Evolutionary conservation across 2,329 filamentous ascomycete genomes (phyloP).

Genomic region (Arachnopeziza araneosa): DNA sequence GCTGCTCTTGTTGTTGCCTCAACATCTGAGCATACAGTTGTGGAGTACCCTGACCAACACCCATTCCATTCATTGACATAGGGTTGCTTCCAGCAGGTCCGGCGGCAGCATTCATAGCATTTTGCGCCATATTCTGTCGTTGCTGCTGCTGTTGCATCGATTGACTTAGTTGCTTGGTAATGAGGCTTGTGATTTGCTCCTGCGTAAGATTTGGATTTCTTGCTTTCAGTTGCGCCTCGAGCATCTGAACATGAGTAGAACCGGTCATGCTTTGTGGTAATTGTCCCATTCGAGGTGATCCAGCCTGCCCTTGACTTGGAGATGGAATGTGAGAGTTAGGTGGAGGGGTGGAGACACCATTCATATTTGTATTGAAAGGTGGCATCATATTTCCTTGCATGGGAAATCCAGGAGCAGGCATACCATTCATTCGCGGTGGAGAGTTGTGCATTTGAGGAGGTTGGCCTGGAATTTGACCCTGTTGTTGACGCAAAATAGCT

Average conservation of each 20-base stretch:
- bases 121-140: constrained; percentile 43
- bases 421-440: constrained; percentile 34
- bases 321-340: constrained; percentile 20
- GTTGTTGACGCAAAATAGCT: constrained; percentile 25
- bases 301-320: constrained; percentile 19
- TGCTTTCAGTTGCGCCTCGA: constrained; percentile 22
- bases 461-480: constrained; percentile 23
- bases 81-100: constrained; percentile 28
- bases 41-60: constrained; percentile 31
- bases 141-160: constrained; percentile 23
- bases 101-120: constrained; percentile 45
- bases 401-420: constrained; percentile 26
- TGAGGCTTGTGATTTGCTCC: constrained; percentile 48
- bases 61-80: constrained; percentile 19
- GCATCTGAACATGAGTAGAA: constrained; percentile 6
- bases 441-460: constrained; percentile 32
- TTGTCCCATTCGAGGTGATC: constrained; percentile 26
- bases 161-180: constrained; percentile 37
- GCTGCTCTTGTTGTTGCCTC: constrained; percentile 45
- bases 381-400: constrained; percentile 43
- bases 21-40: constrained; percentile 49
- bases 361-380: constrained; percentile 44
- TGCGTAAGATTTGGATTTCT: constrained; percentile 36
- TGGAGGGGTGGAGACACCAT: constrained; percentile 40
- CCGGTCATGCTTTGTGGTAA: constrained; percentile 5